A percentile compares a stretch with the other conserved stretches of the same genome.
Conservation (phyloP, 345 rosid species). For the Xanthoceras sorbifolium region DNA sequence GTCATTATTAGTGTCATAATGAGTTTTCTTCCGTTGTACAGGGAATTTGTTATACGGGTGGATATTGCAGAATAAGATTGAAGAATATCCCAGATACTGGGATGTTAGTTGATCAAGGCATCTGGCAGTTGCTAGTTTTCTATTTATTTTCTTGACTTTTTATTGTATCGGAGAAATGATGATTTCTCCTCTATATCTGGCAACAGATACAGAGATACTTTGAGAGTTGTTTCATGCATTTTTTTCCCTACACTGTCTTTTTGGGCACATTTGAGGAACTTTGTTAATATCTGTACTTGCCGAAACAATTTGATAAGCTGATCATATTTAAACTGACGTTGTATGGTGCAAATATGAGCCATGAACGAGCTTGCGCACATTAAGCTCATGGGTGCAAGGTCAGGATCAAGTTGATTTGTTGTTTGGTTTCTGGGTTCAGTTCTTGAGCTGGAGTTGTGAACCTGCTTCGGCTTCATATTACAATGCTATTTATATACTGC, state of each 20-base stretch:
- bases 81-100: slow-evolving; percentile 14
- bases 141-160: background rate
- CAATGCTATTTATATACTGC: no score
- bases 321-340: background rate
- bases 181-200: background rate
- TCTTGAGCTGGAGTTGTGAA: no score
- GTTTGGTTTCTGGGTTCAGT: background rate
- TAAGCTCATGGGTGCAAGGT: background rate
- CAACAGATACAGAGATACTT: background rate
- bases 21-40: background rate
- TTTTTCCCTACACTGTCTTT: background rate
- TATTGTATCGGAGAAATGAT: background rate
- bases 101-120: background rate
- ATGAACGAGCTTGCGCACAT: background rate
- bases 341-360: background rate
- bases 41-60: background rate
- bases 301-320: background rate
- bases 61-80: slow-evolving; percentile 17
- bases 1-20: background rate
- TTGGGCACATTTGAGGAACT: background rate
- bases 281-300: background rate
- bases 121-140: background rate
- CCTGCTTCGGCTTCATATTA: no score
- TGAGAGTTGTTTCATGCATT: background rate
- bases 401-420: background rate